Conservation (phyloP, 352 stramenopile species). For the Aphanomyces cochlioides region DNA sequence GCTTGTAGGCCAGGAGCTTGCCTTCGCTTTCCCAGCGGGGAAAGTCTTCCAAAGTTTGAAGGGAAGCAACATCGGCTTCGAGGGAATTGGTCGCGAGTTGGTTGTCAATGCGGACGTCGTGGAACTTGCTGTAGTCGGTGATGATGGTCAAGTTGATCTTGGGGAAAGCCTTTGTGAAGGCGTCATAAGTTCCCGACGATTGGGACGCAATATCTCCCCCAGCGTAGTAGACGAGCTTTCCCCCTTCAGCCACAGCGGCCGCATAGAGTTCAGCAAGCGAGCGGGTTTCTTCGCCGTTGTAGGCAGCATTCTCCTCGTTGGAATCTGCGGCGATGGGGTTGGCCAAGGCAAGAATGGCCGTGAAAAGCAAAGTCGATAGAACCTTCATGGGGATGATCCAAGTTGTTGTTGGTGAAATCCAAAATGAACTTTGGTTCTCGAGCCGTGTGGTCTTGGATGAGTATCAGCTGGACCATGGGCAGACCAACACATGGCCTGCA, state of each 20-base stretch:
- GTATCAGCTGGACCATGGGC: too few relatives aligned
- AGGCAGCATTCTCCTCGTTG: too few relatives aligned
- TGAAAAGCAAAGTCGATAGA: too few relatives aligned
- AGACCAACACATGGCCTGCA: too few relatives aligned
- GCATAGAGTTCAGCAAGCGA: constrained; percentile 45
- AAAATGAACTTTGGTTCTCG: too few relatives aligned
- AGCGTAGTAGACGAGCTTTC: constrained; percentile 48
- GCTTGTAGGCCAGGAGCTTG: constrained; percentile 54
- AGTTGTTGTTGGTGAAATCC: too few relatives aligned
- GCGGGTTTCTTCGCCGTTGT: constrained; percentile 44
- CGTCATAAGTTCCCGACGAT: constrained; percentile 32
- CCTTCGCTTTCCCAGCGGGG: constrained; percentile 42
- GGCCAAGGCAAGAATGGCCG: too few relatives aligned
- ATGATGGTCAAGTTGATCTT: constrained; percentile 59
- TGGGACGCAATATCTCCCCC: constrained; percentile 40
- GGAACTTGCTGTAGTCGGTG: constrained; percentile 56
- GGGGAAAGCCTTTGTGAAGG: constrained; percentile 40
- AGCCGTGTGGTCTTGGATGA: too few relatives aligned
- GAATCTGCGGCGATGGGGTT: too few relatives aligned
- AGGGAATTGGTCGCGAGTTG: constrained; percentile 46
- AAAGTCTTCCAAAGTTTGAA: constrained; percentile 59
- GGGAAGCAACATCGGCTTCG: constrained; percentile 42
- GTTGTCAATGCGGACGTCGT: constrained; percentile 61
- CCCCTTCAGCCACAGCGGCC: constrained; percentile 49
- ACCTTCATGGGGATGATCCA: too few relatives aligned